Percentiles rank a stretch among this genome's conserved stretches.
phyloP scores from a whole-genome alignment of 176 grass and related monocot species.

The Oryza meyeriana region DNA sequence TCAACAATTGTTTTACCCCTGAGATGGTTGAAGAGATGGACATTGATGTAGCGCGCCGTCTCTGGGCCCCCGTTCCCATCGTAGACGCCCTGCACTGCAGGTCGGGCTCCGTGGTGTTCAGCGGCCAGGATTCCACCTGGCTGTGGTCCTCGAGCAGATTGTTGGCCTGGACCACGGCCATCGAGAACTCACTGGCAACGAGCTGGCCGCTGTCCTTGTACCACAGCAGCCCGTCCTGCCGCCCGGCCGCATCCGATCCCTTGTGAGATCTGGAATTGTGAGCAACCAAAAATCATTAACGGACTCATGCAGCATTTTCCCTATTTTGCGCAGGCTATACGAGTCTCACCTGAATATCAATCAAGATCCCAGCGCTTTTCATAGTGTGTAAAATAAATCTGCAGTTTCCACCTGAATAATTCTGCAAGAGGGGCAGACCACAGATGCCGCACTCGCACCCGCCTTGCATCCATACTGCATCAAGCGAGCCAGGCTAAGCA shows the following conservation, averaged over 20 bases:
- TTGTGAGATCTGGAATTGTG: conserved; percentile 1
- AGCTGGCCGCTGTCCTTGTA: conserved; percentile 79
- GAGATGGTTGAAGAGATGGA: too few relatives aligned
- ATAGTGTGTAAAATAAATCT: conserved; percentile 65
- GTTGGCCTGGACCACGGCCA: conserved; percentile 92
- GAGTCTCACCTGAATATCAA: conserved; percentile 70
- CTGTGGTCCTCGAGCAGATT: conserved; percentile 83
- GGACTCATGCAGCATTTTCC: not conserved
- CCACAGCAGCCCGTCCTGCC: conserved; percentile 77
- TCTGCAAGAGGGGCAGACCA: too few relatives aligned
- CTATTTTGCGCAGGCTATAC: conserved; percentile 1
- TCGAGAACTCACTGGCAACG: conserved; percentile 70
- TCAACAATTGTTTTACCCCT: too few relatives aligned
- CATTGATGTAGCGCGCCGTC: conserved; percentile 69
- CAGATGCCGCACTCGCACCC: too few relatives aligned
- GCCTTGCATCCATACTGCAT: too few relatives aligned
- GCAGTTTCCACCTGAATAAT: conserved; percentile 81
- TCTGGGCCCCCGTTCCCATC: conserved; percentile 86
- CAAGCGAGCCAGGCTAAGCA: too few relatives aligned
- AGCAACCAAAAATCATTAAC: conserved; percentile 10
- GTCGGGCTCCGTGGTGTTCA: conserved; percentile 46
- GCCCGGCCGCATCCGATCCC: conserved; percentile 51
- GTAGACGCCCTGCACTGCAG: conserved; percentile 68
- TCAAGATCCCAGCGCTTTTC: conserved; percentile 69
- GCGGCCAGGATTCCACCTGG: conserved; percentile 73